Percentiles rank a stretch among this genome's conserved stretches.
phyloP scores from a whole-genome alignment of 495 filamentous ascomycete species.

The Baudoinia panamericana region DNA sequence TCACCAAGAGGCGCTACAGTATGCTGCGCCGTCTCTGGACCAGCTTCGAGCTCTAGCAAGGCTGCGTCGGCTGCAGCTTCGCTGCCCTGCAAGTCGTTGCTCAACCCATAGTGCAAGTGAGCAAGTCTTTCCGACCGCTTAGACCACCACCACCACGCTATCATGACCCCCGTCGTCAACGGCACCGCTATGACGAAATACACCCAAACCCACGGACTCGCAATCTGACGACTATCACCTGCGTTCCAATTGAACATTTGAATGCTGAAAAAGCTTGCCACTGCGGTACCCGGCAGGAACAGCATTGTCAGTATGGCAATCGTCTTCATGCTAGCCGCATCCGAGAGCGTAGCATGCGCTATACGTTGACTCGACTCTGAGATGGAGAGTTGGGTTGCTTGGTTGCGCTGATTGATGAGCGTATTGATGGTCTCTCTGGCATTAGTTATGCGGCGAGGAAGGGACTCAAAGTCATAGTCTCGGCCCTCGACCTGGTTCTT shows the following conservation, averaged over 20 bases:
- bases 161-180: conserved; percentile 1
- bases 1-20: no score
- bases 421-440: conserved; percentile 2
- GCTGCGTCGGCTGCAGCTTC: no score
- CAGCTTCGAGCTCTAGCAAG: no score
- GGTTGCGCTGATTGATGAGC: conserved; percentile 11
- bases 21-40: no score
- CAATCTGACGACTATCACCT: background rate
- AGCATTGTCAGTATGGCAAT: conserved; percentile 20
- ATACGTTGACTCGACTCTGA: conserved; percentile 7
- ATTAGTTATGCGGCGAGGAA: conserved; percentile 6
- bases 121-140: background rate
- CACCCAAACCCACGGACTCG: conserved; percentile 3
- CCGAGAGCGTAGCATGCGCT: conserved; percentile 1
- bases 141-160: conserved; percentile 1
- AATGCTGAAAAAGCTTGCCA: conserved; percentile 14
- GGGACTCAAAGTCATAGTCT: background rate
- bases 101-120: no score
- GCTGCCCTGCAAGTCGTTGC: no score
- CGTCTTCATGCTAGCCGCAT: conserved; percentile 17
- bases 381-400: conserved; percentile 6
- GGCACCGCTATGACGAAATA: conserved; percentile 7
- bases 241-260: conserved; percentile 9
- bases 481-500: background rate
- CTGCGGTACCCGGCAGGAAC: conserved; percentile 17